These are phyloP conservation scores for Thelonectria rubi DNA, from an alignment of 2,329 filamentous ascomycete genomes.

Conservation along the genomic window DNA sequence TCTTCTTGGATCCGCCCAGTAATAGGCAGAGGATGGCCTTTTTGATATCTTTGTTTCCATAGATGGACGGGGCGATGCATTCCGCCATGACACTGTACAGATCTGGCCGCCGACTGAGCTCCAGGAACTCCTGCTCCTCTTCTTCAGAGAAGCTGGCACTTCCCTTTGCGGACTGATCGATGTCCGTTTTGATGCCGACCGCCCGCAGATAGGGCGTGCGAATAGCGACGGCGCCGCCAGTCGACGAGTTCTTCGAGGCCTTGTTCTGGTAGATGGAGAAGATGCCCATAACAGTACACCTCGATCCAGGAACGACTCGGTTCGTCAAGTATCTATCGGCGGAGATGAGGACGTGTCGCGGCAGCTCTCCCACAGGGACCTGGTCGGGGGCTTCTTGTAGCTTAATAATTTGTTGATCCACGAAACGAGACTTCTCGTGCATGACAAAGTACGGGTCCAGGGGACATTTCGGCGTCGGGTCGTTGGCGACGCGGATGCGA, in stretches of 20 bases:
- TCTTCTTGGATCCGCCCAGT: slow-evolving; percentile 96
- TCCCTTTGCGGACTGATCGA: slow-evolving; percentile 89
- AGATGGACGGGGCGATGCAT: slow-evolving; percentile 97
- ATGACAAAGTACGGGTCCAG: slow-evolving; percentile 95
- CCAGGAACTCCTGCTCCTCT: slow-evolving; percentile 94
- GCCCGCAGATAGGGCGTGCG: slow-evolving; percentile 93
- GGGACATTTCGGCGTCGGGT: slow-evolving; percentile 79
- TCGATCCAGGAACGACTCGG: slow-evolving; percentile 90
- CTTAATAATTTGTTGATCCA: slow-evolving; percentile 98
- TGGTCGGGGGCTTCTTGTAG: slow-evolving; percentile 97
- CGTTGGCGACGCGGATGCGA: slow-evolving; percentile 69
- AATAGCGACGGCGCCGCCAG: slow-evolving; percentile 87
- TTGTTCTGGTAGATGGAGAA: slow-evolving; percentile 99
- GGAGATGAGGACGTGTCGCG: slow-evolving; percentile 92
- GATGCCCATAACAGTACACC: slow-evolving; percentile 95
- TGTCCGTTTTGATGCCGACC: slow-evolving; percentile 89
- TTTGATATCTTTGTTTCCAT: slow-evolving; percentile 95
- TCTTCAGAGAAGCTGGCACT: slow-evolving; percentile 88
- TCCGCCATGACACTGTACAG: slow-evolving; percentile 91
- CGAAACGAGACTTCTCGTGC: slow-evolving; percentile 92
- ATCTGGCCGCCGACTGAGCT: slow-evolving; percentile 89
- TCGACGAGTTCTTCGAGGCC: slow-evolving; percentile 77
- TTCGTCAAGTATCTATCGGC: slow-evolving; percentile 98
- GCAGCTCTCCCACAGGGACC: slow-evolving; percentile 95
- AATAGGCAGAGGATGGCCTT: slow-evolving; percentile 95